Evolutionary conservation across 2,329 filamentous ascomycete genomes (phyloP), one percentile per base, ranked within the genome.

Genomic region (Phaeophleospora eucalypticola): DNA sequence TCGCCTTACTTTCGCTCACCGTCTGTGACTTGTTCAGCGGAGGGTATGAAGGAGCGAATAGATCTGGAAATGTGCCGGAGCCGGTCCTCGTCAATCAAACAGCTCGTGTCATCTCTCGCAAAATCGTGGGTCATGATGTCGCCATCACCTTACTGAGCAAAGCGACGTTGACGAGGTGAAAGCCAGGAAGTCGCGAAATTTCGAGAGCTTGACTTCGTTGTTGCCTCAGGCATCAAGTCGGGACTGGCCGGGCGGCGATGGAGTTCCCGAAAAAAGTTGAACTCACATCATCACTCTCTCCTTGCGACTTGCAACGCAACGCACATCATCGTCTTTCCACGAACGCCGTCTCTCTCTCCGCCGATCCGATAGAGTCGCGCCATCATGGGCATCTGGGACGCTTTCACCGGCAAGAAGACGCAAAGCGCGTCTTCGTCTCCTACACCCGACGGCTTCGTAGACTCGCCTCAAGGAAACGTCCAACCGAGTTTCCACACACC

Each of bases 371-470:
- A 36, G 39, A 16, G 18, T 32, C 41, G 35, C 41, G 37, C 37
- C 52, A 65, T 39, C 9, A 80, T 80, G 77, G 71, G 75, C 46
- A 71, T 80, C 60, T 81, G 78, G 81, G 81, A 83, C 63, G 72
- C 75, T 15, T 70, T 84, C 61, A 78, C 78, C 33, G 81, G 81
- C 52, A 77, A 76, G 62, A 82, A 81, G 66, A 59, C 62, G 24
- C 59, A 62, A 32, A 58, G 70, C 43, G 61, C 71, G 40, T 68
- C 74, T 62, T 68, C 76, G 64, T 43, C 50, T 16, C 62, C 71
- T 53, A 68, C 73, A 46, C 52, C 67, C 20, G 65, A 68, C 48
- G 52, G 61, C 45, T 57, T 67, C 56, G 71, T 66, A 51, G 71
- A 79, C 54, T 65, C 77, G 72, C 77, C 58, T 62, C 71, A 52